Evolutionary conservation across 78 protist species (phyloP), one percentile per base, ranked within the genome.

Genomic region (Acrasis kona): DNA sequence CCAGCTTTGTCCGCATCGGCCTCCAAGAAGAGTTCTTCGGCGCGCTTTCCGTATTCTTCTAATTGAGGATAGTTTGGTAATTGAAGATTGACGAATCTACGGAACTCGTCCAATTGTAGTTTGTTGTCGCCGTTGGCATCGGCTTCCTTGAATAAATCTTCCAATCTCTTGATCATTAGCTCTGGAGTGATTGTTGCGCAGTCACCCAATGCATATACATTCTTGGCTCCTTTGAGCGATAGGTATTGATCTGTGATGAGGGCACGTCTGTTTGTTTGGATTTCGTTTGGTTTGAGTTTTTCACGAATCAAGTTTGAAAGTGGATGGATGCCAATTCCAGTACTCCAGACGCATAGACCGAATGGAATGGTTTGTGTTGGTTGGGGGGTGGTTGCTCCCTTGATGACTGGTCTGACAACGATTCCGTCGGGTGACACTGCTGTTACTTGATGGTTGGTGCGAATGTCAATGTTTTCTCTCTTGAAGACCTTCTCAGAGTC

Each of bases 291-390:
- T n/a, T n/a, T n/a, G 35, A 71, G 65, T 42, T 77, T 77, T 28
- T 73, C 36, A 3, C 2, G 0, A 1, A 39, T 12, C 0, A 35
- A 3, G 10, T 34, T 69, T 5, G 67, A 66, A 5, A 85, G 41
- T 19, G 84, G 72, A 12, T 68, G 32, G 6, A 81, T 81, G 2
- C 79, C 75, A 1, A 86, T 83, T 36, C 90, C 90, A 35, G 90
- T 86, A 2, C 80, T 57, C 90, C 90, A 86, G 4, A 86, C 29
- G 41, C 80, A 70, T 79, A 86, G 58, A 40, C 90, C 85, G 70
- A 73, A 86, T 39, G 90, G 90, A 3, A 86, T 41, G 28, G 65
- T 80, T 1, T 32, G 29, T 10, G 57, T 35, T 9, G 41, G 3
- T 28, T n/a, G n/a, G n/a, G n/a, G n/a, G n/a, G n/a, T n/a, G n/a